Evolutionary conservation across 2,329 filamentous ascomycete genomes (phyloP).

Genomic region (Fusarium kyushuense): DNA sequence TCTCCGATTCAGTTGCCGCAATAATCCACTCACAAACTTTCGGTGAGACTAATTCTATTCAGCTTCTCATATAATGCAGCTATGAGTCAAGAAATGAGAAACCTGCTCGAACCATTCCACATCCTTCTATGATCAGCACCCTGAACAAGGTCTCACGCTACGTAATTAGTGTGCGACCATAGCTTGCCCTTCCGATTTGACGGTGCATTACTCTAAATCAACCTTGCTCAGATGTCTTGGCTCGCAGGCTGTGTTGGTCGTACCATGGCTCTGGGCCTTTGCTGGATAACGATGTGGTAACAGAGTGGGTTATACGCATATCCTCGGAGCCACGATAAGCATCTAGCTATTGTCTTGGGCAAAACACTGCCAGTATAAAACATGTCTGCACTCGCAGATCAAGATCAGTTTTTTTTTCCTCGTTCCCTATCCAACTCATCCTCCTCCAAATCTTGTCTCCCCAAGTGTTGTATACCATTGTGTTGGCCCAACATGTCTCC

Average conservation of each 20-base stretch:
- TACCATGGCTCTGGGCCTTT: conserved; percentile 2
- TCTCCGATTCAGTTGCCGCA: not conserved
- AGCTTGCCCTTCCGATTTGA: conserved; percentile 7
- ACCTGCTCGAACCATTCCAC: conserved; percentile 9
- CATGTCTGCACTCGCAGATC: not conserved
- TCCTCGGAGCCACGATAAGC: conserved; percentile 4
- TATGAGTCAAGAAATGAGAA: conserved; percentile 7
- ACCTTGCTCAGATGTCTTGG: conserved; percentile 4
- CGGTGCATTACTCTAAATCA: conserved; percentile 1
- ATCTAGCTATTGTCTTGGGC: not conserved
- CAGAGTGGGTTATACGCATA: conserved; percentile 17
- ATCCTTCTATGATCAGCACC: conserved; percentile 21
- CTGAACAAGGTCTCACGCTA: conserved; percentile 9
- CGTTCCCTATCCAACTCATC: not conserved
- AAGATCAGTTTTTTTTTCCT: not conserved
- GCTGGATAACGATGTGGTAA: conserved; percentile 39
- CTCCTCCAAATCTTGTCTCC: not conserved
- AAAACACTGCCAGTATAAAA: conserved; percentile 22
- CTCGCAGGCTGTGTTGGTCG: conserved; percentile 7
- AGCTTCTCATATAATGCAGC: not conserved
- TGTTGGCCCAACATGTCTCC: conserved; percentile 24
- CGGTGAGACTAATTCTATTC: not conserved
- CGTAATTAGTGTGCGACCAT: conserved; percentile 16
- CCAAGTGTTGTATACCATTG: not conserved
- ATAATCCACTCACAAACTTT: not conserved